Base-by-base conservation (phyloP, 1,284 basidiomycete genomes). In the Ustilago cynodontis region DNA sequence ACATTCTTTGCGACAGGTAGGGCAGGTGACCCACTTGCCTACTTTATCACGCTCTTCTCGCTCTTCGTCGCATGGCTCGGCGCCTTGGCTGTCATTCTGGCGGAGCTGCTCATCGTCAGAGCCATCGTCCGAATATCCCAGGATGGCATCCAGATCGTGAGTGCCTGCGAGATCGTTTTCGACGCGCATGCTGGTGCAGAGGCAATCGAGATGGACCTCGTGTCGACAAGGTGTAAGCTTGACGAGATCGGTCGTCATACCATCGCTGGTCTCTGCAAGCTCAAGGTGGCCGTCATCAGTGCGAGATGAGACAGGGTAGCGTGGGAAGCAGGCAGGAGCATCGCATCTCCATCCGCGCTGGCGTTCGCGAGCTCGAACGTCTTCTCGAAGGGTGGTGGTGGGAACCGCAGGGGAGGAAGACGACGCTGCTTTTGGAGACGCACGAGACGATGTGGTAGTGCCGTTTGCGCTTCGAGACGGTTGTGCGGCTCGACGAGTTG, bases 1-100 rank as follows among this genome's bases (percentile, higher is more conserved):
- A 22, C 70, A 72, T 50, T 84, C 81, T 28, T 77, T 77, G n/a
- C 82, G 64, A 56, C 82, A 84, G 6, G 71, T 45, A 0, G 82
- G 76, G 47, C 83, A 85, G 29, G 52, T 77, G 29, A 85, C 79
- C 83, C 83, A 85, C 47, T 82, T 83, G 20, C 83, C 83, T 0
- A 80, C 66, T 13, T 75, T 77, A 28, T 68, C 43, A 8, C 61
- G 66, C 24, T 73, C 72, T 9, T 74, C 70, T 3, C 58, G 59
- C 2, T 63, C 59, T n/a, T 49, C 47, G 24, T n/a, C 11, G 24
- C 6, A 6, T 24, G 45, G 13, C 11, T 8, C 8, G 26, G 51
- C 65, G 39, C 11, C 67, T 65, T n/a, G 59, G 9, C 22, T 28
- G 35, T 10, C 33, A 1, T 43, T 1, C 41, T 43, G 41, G n/a